A percentile compares a stretch with the other conserved stretches of the same genome.
Evolutionary conservation across 2,329 filamentous ascomycete species (phyloP).

Genomic region (Botrytis fragariae): DNA sequence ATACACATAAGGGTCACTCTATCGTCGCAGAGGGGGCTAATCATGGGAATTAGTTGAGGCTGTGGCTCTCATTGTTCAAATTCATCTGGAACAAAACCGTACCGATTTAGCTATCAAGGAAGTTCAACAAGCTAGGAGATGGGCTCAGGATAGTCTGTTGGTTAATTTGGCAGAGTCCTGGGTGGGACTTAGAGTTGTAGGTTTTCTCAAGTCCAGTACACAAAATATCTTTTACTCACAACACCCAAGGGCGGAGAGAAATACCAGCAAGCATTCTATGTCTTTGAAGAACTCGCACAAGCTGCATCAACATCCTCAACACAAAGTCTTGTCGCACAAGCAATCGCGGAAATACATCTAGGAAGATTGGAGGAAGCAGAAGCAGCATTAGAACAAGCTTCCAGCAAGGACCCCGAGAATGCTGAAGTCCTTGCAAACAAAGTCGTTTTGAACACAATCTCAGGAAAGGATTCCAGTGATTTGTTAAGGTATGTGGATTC

Average conservation of each 20-base stretch:
- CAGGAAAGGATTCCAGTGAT: conserved; percentile 68
- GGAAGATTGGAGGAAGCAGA: conserved; percentile 87
- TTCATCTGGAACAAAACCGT: conserved; percentile 87
- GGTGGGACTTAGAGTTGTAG: conserved; percentile 83
- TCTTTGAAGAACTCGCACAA: conserved; percentile 93
- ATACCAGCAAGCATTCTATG: conserved; percentile 96
- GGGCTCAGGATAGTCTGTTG: conserved; percentile 91
- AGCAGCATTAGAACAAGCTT: conserved; percentile 75
- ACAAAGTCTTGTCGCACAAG: conserved; percentile 78
- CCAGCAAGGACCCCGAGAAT: conserved; percentile 69
- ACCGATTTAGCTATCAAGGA: conserved; percentile 89
- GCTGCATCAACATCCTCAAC: conserved; percentile 76
- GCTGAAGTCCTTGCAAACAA: conserved; percentile 78
- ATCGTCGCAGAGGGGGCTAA: conserved; percentile 1
- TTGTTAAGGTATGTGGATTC: conserved; percentile 57
- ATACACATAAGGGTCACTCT: not conserved
- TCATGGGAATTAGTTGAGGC: conserved; percentile 56
- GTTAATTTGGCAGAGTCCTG: conserved; percentile 95
- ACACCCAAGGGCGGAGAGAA: conserved; percentile 76
- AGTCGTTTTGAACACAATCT: conserved; percentile 73
- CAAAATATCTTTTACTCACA: conserved; percentile 37
- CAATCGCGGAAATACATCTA: conserved; percentile 86
- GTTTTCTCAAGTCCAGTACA: conserved; percentile 28
- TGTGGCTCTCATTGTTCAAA: conserved; percentile 85
- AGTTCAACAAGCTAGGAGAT: conserved; percentile 79